phyloP scores from a whole-genome alignment of 805 yeast species.

The Candida sphagnicola region DNA sequence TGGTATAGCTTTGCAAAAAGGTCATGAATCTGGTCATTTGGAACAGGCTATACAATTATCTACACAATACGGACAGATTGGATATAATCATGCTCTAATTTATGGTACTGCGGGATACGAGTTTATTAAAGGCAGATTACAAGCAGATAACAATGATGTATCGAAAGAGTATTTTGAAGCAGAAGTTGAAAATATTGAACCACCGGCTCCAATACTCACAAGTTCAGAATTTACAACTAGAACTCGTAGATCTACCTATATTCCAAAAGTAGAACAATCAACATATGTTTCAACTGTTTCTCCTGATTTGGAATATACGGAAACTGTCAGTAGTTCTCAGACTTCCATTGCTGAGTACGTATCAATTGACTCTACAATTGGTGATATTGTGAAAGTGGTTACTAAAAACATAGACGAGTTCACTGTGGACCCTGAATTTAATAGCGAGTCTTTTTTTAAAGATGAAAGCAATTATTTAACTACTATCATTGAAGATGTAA shows the following conservation, averaged over 20 bases:
- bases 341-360: neutral
- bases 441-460: constrained; percentile 12
- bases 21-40: constrained; percentile 33
- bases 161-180: constrained; percentile 16
- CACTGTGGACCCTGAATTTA: constrained; percentile 12
- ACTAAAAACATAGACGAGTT: constrained; percentile 14
- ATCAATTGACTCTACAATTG: constrained; percentile 3
- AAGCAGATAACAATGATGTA: constrained; percentile 19
- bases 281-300: neutral
- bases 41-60: constrained; percentile 18
- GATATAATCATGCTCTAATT: constrained; percentile 17
- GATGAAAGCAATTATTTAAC: constrained; percentile 7
- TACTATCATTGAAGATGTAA: constrained; percentile 2
- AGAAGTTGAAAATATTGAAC: neutral
- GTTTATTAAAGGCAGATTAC: constrained; percentile 25
- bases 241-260: neutral
- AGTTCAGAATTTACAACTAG: neutral
- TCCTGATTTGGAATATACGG: no score
- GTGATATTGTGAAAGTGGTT: constrained; percentile 12
- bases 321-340: neutral
- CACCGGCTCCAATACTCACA: neutral
- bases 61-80: constrained; percentile 15
- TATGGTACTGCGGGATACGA: constrained; percentile 21
- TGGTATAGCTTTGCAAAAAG: constrained; percentile 31
- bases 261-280: neutral